Percentiles rank a stretch among this genome's conserved stretches.
These are phyloP conservation scores for Phylloporus arenicola DNA, from an alignment of 768 basidiomycete species.

Conservation along the genomic window DNA sequence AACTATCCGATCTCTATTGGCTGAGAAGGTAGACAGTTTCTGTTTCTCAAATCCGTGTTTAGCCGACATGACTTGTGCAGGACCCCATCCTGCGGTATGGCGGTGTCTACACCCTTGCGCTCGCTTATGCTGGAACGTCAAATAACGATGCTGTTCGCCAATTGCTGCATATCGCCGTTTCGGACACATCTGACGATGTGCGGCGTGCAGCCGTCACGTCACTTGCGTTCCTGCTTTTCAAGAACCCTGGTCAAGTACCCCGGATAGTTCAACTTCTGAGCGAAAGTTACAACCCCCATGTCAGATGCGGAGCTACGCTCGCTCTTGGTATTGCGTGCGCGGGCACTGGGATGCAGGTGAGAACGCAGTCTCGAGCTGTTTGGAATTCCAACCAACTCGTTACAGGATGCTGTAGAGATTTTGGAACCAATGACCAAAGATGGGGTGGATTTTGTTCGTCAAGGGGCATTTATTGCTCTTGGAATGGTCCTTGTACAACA, in stretches of 20 bases:
- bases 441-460: slow-evolving; percentile 95
- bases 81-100: slow-evolving; percentile 97
- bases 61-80: slow-evolving; percentile 36
- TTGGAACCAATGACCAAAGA: slow-evolving; percentile 98
- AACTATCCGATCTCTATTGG: slow-evolving; percentile 70
- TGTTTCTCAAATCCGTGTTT: not conserved
- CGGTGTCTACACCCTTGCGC: slow-evolving; percentile 92
- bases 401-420: slow-evolving; percentile 90
- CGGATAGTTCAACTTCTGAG: slow-evolving; percentile 94
- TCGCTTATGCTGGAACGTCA: slow-evolving; percentile 95
- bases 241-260: slow-evolving; percentile 93
- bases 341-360: slow-evolving; percentile 88
- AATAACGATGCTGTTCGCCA: slow-evolving; percentile 91
- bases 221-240: slow-evolving; percentile 93
- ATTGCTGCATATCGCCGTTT: slow-evolving; percentile 93
- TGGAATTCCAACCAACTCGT: not conserved
- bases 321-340: slow-evolving; percentile 97
- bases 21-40: slow-evolving; percentile 66
- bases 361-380: slow-evolving; percentile 11
- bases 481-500: slow-evolving; percentile 98
- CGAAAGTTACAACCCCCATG: slow-evolving; percentile 98
- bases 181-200: slow-evolving; percentile 97
- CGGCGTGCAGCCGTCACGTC: slow-evolving; percentile 94
- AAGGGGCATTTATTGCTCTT: slow-evolving; percentile 92
- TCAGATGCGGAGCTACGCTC: slow-evolving; percentile 92